Evolutionary conservation across 2,329 filamentous ascomycete genomes (phyloP), one percentile per base, ranked within the genome.

Genomic region (Pseudogymnoascus sp.): DNA sequence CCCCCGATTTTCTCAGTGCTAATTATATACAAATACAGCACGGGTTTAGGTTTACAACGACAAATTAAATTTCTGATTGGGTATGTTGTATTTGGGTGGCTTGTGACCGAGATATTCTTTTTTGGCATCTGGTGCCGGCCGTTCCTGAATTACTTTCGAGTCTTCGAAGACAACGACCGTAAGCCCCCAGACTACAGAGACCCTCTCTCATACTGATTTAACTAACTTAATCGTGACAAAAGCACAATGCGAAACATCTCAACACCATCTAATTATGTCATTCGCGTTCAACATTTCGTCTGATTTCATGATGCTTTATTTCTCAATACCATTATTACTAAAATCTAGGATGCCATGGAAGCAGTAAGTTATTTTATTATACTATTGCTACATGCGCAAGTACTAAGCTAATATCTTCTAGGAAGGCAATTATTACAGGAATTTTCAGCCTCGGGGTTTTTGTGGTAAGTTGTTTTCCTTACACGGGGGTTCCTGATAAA

Each of bases 281-380:
- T 79, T 81, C 1, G 75, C 78, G 3, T 79, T 87, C 68, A 87
- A 87, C 66, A 80, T 86, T 58, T 79, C 80, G 2, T 84, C 82
- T 27, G 84, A 87, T 65, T 37, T 85, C 2, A 77, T 82, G 73
- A 85, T 87, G 69, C 79, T 87, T 29, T 68, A 77, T 3, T 79
- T 87, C 18, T 82, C 83, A 1, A 75, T 86, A 65, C 82, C 83
- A 1, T 69, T 81, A 37, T 67, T 72, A 15, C 62, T 72, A 4
- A 66, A 5, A 37, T 37, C 35, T 37, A 13, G 12, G 35, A 6
- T 37, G 4, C 69, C 70, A 27, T 58, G 60, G 37, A 31, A 63
- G 45, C 68, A 69, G 69, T 71, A 64, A 31, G 64, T 67, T 58
- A 13, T 10, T 31, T 35, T 27, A 8, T 29, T 15, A n/a, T n/a